Evolutionary conservation across 139 green algal species (phyloP), one percentile per base, ranked within the genome.

Genomic region (Ulvella scutata): DNA sequence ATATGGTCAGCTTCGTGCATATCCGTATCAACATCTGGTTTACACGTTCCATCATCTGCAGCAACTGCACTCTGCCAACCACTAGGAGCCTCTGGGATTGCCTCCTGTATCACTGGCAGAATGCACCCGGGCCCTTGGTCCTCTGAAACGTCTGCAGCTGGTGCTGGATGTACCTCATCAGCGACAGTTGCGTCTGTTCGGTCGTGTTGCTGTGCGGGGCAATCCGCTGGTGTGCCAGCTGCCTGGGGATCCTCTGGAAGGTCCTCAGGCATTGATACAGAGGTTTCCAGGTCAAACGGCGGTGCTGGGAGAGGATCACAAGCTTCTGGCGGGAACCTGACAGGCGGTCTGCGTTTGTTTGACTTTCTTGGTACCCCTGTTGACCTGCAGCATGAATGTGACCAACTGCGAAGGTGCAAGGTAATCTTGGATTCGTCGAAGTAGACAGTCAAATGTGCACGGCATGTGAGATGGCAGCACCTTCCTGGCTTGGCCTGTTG

Each of bases 21-120:
- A 75, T 31, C n/a, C 26, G 13, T 33, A 31, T 62, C 72, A 75
- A 23, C 26, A 62, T 39, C 73, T 77, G 10, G 36, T 13, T 26
- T 23, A 40, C 73, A 13, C 13, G 37, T 23, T n/a, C 73, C 35
- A 77, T 20, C 21, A 37, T 28, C 34, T 17, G 20, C 36, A 7
- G 73, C 51, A n/a, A 40, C 73, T 29, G 43, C 73, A 29, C 4
- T 21, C 26, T 38, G 33, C 36, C 34, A 61, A 21, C 36, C 36
- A 74, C 36, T 38, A 37, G 60, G 23, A 61, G 43, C 7, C 60
- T 6, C 43, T 23, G 51, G 43, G 35, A 40, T 31, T 17, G 10
- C 35, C 60, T 33, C 43, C 73, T 28, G 26, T 77, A 33, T 77
- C 6, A n/a, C 34, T 29, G 67, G 67, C 37, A 60, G 73, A 75